Conservation (phyloP, 306 rosid species). For the Cicer arietinum region DNA sequence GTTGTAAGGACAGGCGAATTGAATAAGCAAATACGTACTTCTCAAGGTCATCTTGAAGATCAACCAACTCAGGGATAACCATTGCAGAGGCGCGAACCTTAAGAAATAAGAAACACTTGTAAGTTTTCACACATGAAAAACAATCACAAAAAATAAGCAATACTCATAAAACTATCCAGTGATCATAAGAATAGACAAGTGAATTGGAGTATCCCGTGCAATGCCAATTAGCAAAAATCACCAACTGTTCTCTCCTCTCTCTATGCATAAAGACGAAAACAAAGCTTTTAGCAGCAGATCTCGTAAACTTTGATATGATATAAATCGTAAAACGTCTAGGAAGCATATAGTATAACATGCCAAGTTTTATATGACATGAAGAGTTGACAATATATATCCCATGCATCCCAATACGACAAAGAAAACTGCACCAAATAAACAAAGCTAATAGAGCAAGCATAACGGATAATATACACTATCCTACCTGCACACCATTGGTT, state of each 20-base stretch:
- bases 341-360: conserved; percentile 24
- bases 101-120: conserved; percentile 36
- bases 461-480: conserved; percentile 16
- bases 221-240: conserved; percentile 18
- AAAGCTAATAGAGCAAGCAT: conserved; percentile 4
- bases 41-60: conserved; percentile 43
- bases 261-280: neutral
- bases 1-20: conserved; percentile 78
- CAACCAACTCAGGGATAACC: conserved; percentile 66
- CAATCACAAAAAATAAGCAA: conserved; percentile 17
- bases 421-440: conserved; percentile 35
- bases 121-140: conserved; percentile 41
- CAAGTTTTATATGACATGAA: conserved; percentile 8
- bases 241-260: conserved; percentile 17
- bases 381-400: conserved; percentile 5
- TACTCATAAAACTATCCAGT: conserved; percentile 8
- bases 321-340: conserved; percentile 24
- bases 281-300: neutral
- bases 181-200: conserved; percentile 19
- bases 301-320: neutral
- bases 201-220: conserved; percentile 24
- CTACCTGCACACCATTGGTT: conserved; percentile 84
- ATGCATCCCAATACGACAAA: conserved; percentile 21
- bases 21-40: conserved; percentile 75
- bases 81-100: conserved; percentile 87